Evolutionary conservation across 2,329 filamentous ascomycete species (phyloP).

Genomic region (Conoideocrella luteorostrata): DNA sequence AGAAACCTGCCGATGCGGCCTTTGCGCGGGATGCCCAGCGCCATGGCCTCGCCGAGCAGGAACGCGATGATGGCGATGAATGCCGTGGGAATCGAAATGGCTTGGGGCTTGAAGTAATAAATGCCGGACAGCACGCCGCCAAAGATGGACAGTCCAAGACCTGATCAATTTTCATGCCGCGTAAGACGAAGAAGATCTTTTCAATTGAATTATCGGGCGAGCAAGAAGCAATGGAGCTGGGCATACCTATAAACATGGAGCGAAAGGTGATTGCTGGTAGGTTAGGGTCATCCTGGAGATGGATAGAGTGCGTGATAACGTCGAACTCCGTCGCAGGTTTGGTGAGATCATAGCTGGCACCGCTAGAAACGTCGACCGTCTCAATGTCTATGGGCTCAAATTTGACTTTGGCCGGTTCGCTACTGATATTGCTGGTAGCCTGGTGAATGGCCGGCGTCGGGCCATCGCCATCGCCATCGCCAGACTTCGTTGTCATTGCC

Average conservation of each 20-base stretch:
- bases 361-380: neutral
- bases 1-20: constrained; percentile 19
- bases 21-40: constrained; percentile 12
- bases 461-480: no score
- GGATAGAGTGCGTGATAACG: constrained; percentile 17
- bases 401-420: no score
- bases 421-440: no score
- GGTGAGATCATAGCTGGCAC: neutral
- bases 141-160: constrained; percentile 16
- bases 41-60: constrained; percentile 7
- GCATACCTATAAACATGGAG: constrained; percentile 16
- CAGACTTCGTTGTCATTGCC: no score
- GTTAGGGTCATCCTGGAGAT: constrained; percentile 17
- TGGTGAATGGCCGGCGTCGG: no score
- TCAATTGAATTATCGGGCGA: no score
- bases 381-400: no score
- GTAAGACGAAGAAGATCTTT: no score
- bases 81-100: constrained; percentile 17
- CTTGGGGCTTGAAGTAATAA: constrained; percentile 19
- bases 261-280: constrained; percentile 19
- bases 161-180: constrained; percentile 3
- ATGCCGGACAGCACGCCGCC: constrained; percentile 17
- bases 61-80: constrained; percentile 18
- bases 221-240: neutral
- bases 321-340: constrained; percentile 1